phyloP scores from a whole-genome alignment of 2,329 filamentous ascomycete species.

The Scedosporium boydii region DNA sequence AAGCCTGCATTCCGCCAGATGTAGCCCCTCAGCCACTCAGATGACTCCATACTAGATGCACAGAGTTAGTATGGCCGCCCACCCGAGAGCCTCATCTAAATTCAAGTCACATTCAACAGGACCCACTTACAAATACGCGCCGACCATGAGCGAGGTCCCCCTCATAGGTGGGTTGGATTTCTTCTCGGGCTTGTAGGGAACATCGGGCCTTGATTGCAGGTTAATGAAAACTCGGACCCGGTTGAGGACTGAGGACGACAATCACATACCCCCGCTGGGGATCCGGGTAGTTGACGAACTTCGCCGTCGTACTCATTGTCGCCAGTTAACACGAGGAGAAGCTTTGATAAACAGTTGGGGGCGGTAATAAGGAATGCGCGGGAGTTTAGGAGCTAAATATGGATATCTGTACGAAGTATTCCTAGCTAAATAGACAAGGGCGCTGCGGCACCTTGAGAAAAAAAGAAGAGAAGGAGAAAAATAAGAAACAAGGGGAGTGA shows the following conservation, averaged over 20 bases:
- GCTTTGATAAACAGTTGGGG: not conserved
- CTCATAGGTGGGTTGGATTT: slow-evolving; percentile 48
- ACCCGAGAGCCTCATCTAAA: not conserved
- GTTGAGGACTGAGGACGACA: not conserved
- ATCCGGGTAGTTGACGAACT: slow-evolving; percentile 27
- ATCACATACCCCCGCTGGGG: slow-evolving; percentile 22
- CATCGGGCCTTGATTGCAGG: slow-evolving; percentile 19
- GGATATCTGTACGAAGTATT: too few species aligned
- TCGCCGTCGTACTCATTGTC: not conserved
- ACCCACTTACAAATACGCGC: not conserved
- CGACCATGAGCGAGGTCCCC: slow-evolving; percentile 20
- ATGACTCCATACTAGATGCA: slow-evolving; percentile 38
- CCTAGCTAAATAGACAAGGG: too few species aligned
- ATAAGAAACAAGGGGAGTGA: too few species aligned
- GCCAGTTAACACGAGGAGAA: not conserved
- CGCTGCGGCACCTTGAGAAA: too few species aligned
- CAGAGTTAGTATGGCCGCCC: not conserved
- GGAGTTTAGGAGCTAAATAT: too few species aligned
- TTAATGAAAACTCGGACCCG: not conserved
- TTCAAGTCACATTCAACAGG: not conserved
- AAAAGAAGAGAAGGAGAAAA: too few species aligned
- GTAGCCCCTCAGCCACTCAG: slow-evolving; percentile 41
- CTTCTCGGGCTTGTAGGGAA: slow-evolving; percentile 34
- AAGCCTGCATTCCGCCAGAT: slow-evolving; percentile 60
- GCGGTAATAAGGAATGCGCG: too few species aligned